A percentile compares a stretch with the other conserved stretches of the same genome.
Evolutionary conservation across 139 green algal species (phyloP).

Genomic region (Zygnema cylindricum): DNA sequence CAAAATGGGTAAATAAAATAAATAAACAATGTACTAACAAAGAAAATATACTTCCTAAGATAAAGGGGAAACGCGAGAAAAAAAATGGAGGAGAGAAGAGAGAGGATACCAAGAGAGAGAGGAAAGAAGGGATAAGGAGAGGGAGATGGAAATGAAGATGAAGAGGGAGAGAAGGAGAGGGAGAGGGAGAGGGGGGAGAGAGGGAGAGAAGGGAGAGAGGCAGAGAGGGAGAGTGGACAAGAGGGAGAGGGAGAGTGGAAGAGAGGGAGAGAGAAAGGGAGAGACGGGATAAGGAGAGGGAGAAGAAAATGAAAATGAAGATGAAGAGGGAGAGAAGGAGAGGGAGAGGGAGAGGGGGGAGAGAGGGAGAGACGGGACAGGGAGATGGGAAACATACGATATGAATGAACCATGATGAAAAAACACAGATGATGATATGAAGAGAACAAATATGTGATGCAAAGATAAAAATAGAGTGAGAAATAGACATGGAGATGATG

Average conservation of each 20-base stretch:
- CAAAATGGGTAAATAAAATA: neutral
- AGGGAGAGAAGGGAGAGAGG: neutral
- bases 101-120: neutral
- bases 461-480: no score
- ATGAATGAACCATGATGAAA: no score
- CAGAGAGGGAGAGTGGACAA: neutral
- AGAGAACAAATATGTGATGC: no score
- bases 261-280: neutral
- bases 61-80: no score
- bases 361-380: no score
- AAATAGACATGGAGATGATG: no score
- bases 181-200: no score
- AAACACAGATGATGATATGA: no score
- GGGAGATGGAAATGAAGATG: neutral
- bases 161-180: neutral
- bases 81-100: neutral
- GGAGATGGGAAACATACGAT: no score
- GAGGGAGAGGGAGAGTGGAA: constrained; percentile 1
- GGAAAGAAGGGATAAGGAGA: neutral
- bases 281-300: neutral
- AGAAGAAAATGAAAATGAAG: neutral
- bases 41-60: no score
- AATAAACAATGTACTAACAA: no score
- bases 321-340: neutral
- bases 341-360: neutral